A percentile compares a stretch with the other conserved stretches of the same genome.
These are phyloP conservation scores for Trichoderma virens DNA, from an alignment of 495 filamentous ascomycete species.

Conservation along the genomic window DNA sequence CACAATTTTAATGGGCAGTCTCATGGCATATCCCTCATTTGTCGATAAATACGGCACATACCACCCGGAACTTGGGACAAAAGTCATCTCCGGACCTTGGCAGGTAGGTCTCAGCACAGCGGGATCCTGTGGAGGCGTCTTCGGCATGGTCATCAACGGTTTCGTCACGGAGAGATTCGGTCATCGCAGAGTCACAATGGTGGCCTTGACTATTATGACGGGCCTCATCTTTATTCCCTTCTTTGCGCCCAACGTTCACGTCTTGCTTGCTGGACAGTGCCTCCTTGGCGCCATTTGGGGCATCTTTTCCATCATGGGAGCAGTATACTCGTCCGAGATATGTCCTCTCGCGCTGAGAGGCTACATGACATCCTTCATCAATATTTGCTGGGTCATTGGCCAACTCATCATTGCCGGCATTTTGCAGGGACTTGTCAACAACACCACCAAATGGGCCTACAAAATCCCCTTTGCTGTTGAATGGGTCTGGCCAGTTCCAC, in stretches of 20 bases:
- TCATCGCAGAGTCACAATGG: slow-evolving; percentile 32
- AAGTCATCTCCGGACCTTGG: slow-evolving; percentile 30
- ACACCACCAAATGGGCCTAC: slow-evolving; percentile 52
- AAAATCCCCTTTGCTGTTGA: slow-evolving; percentile 44
- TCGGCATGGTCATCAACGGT: slow-evolving; percentile 35
- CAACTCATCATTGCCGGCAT: slow-evolving; percentile 34
- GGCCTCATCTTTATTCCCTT: slow-evolving; percentile 36
- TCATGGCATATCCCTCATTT: slow-evolving; percentile 32
- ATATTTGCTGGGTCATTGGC: slow-evolving; percentile 38
- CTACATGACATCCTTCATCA: slow-evolving; percentile 35
- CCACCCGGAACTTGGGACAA: slow-evolving; percentile 19
- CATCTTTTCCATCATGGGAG: slow-evolving; percentile 36
- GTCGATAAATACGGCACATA: slow-evolving; percentile 23
- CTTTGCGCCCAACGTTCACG: slow-evolving; percentile 31
- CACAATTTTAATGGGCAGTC: slow-evolving; percentile 33
- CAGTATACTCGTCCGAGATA: slow-evolving; percentile 34
- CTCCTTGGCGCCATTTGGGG: slow-evolving; percentile 41
- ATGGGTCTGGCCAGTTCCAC: slow-evolving; percentile 32
- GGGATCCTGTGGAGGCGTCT: slow-evolving; percentile 30
- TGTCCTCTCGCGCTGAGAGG: slow-evolving; percentile 34
- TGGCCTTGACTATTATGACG: slow-evolving; percentile 30
- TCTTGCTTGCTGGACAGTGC: slow-evolving; percentile 34
- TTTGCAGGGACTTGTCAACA: slow-evolving; percentile 41
- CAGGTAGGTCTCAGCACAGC: slow-evolving; percentile 33
- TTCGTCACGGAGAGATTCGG: slow-evolving; percentile 31